Base-by-base conservation (phyloP, 2,329 filamentous ascomycete species). In the Colletotrichum lupini region DNA sequence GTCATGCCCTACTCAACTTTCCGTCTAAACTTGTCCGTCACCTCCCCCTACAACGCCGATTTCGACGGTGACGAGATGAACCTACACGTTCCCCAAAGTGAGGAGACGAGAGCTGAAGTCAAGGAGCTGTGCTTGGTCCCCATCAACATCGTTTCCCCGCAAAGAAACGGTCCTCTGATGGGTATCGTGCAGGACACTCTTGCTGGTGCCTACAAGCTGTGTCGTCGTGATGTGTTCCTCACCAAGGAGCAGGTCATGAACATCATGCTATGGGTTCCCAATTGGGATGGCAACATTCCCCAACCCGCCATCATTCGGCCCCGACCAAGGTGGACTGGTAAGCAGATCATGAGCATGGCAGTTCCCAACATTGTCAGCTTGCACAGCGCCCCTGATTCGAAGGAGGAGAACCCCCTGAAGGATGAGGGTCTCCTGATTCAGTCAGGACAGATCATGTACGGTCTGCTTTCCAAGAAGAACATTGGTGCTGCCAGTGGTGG, bases 61-160 rank as follows among this genome's bases (percentile, higher is more conserved):
- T 99, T 99, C 85, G 97, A 99, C 81, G 97, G 97, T 85, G 97
- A 99, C 82, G 97, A 99, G 85, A 99, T 99, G 97, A 99, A 99
- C 82, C 91, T 99, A 85, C 97, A 99, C 89, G 97, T 99, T 65
- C 97, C 97, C 4, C 97, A 99, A 81, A 97, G 94, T 49, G 95
- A 99, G 81, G 97, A 99, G 83, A 97, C 97, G 42, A 93, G 97
- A 74, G 95, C 97, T 58, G 97, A 99, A 83, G 91, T 99, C 77
- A 94, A 92, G 82, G 93, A 98, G 81, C 90, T 99, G 16, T 98
- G 96, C 82, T 93, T 98, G 89, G 97, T 99, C n/a, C 97, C 97
- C 0, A 90, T 97, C 78, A 98, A 99, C 83, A 98, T 99, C 79
- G 97, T 99, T 11, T 99, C 97, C 2, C 97, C 97, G 5, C 97